Evolutionary conservation across 2,329 filamentous ascomycete species (phyloP).

Genomic region (Trichoderma afroharzianum): DNA sequence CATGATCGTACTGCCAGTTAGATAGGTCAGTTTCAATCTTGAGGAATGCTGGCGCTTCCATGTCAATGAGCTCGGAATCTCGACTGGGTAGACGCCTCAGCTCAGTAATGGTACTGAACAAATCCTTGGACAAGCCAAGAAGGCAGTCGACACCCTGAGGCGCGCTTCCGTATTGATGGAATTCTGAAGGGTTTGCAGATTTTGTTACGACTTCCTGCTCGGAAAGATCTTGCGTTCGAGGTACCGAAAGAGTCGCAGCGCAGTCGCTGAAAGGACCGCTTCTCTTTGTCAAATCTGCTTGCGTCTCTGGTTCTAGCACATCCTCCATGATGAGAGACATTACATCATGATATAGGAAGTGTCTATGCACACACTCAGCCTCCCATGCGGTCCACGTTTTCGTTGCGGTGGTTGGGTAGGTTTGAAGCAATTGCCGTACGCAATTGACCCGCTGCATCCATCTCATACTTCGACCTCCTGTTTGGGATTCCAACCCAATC

Average conservation of each 20-base stretch:
- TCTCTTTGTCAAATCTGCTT: background rate
- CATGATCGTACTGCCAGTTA: background rate
- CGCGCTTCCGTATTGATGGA: background rate
- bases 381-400: background rate
- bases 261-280: background rate
- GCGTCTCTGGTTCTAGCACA: background rate
- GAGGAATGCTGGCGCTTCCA: background rate
- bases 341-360: background rate
- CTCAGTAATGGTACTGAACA: background rate
- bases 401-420: background rate
- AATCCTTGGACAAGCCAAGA: background rate
- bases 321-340: conserved; percentile 3
- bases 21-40: background rate
- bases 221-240: background rate
- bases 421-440: background rate
- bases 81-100: background rate
- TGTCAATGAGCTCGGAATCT: background rate
- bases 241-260: background rate
- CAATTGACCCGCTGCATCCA: conserved; percentile 4
- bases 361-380: background rate
- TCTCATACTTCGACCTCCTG: background rate
- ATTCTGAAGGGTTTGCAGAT: background rate
- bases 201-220: background rate
- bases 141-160: background rate
- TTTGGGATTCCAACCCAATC: background rate